Conservation (phyloP, 1,284 basidiomycete species). For the Porogramme epimiltina region DNA sequence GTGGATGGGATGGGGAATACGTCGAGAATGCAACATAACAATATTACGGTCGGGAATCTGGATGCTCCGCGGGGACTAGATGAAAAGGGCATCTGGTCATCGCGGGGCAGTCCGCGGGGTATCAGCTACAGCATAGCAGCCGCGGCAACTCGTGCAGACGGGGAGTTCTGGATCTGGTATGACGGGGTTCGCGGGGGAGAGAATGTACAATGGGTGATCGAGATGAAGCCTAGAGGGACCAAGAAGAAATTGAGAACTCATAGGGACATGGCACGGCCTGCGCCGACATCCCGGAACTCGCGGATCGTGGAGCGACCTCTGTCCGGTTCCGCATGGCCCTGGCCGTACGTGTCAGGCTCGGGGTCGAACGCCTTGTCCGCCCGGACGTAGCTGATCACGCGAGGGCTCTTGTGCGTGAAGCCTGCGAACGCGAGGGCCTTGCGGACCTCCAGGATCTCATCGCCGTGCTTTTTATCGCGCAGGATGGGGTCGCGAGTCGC, state of each 20-base stretch:
- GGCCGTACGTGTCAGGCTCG: conserved; percentile 50
- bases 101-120: conserved; percentile 14
- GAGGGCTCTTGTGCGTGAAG: conserved; percentile 86
- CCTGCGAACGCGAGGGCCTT: conserved; percentile 91
- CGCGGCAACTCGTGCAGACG: conserved; percentile 18
- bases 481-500: conserved; percentile 88
- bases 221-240: neutral
- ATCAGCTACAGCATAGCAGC: conserved; percentile 12
- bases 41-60: conserved; percentile 4
- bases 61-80: neutral
- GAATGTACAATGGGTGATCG: conserved; percentile 1
- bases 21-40: neutral
- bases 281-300: conserved; percentile 56
- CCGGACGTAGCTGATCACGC: conserved; percentile 71
- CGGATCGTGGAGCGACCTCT: conserved; percentile 65
- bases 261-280: conserved; percentile 79
- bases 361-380: conserved; percentile 72
- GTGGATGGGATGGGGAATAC: neutral
- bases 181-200: neutral
- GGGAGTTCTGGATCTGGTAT: conserved; percentile 13
- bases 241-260: conserved; percentile 29
- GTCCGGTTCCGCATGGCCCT: conserved; percentile 47
- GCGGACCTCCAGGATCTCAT: conserved; percentile 84
- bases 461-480: conserved; percentile 81
- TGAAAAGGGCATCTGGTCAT: conserved; percentile 3